Base-by-base conservation (phyloP, 2,329 filamentous ascomycete genomes). In the Pseudogymnoascus sp. region DNA sequence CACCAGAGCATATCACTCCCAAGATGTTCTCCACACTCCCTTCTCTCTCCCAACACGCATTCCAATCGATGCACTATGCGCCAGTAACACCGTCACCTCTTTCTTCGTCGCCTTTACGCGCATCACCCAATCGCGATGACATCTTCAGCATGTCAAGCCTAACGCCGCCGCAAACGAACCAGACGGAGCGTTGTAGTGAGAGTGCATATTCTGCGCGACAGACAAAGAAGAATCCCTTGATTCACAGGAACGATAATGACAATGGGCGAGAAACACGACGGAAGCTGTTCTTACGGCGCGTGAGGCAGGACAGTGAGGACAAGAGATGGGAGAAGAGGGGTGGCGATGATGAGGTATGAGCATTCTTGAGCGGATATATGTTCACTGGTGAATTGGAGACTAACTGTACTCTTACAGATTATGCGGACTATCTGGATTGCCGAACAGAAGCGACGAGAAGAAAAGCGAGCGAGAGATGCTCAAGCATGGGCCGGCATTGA, bases 221-320 rank as follows among this genome's bases (percentile, higher is more conserved):
- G 47, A 54, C 47, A 33, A 87, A 87, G 63, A 78, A 80, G 36
- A 90, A 88, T 64, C 88, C 86, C 0, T 68, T 88, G 5, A 74
- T 85, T 15, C 81, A 82, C 65, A 81, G 75, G 63, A 79, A 83
- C 59, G 75, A 58, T 8, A 63, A 65, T 11, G 83, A 91, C 70
- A 83, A 83, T 15, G 78, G 79, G 0, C 83, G 85, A 61, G 85
- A 90, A 70, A 78, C 81, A 60, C 77, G 89, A 62, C 78, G 89
- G 54, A 81, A 82, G 33, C 76, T 88, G 61, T 93, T 93, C 68
- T 75, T 93, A 63, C 83, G 85, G 69, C 88, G 80, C 59, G 84
- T 88, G 15, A 78, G 83, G 63, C 80, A 84, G 67, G 79, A 82
- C 40, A 76, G 79, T 2, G 83, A 87, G 41, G 83, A 88, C 29